A percentile compares a stretch with the other conserved stretches of the same genome.
These are phyloP conservation scores for Apiotrichum montevideense DNA, from an alignment of 1,284 basidiomycete species.

Conservation along the genomic window DNA sequence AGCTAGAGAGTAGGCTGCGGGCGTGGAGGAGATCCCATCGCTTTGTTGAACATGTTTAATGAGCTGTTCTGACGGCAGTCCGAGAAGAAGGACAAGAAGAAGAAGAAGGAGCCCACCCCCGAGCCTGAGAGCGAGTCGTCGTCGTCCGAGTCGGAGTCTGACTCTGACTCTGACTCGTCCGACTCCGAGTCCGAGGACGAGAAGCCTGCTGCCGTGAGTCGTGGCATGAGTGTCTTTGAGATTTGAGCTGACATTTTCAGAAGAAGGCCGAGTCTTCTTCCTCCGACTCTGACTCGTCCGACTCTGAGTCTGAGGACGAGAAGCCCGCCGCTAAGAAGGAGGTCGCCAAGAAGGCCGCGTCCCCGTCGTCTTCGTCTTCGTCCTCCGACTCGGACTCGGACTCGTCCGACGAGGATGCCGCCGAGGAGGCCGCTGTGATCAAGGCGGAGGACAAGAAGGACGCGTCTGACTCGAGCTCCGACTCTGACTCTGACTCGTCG, in stretches of 20 bases:
- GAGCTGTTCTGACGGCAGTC: constrained; percentile 1
- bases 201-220: constrained; percentile 11
- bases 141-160: constrained; percentile 23
- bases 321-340: constrained; percentile 20
- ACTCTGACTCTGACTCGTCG: constrained; percentile 13
- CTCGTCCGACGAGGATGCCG: constrained; percentile 18
- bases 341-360: constrained; percentile 5
- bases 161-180: constrained; percentile 14
- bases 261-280: constrained; percentile 2
- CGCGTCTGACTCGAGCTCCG: constrained; percentile 12
- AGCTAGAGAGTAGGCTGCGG: too few relatives aligned
- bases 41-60: too few relatives aligned
- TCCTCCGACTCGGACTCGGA: constrained; percentile 13
- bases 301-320: constrained; percentile 31
- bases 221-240: neutral
- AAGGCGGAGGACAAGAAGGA: constrained; percentile 22
- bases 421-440: constrained; percentile 4
- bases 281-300: constrained; percentile 17
- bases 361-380: constrained; percentile 26
- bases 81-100: constrained; percentile 33
- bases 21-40: too few relatives aligned
- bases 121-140: constrained; percentile 15
- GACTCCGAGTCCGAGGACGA: constrained; percentile 8
- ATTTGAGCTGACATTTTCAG: neutral
- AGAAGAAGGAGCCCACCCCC: constrained; percentile 46